Conservation (phyloP, 2,329 filamentous ascomycete species). For the Diaporthe australafricana region DNA sequence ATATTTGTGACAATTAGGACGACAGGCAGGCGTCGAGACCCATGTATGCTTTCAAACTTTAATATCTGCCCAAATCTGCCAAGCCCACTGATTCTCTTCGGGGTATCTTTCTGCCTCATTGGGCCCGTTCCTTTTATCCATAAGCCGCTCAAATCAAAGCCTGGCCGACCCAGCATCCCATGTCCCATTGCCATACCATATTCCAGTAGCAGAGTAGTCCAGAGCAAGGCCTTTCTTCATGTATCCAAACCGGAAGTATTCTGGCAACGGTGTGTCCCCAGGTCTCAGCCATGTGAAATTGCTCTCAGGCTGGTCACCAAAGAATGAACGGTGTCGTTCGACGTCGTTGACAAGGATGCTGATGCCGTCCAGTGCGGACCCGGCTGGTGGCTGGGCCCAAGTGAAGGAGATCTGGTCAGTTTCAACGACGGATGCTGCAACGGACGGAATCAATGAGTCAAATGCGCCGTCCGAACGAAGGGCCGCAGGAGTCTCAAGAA, state of each 20-base stretch:
- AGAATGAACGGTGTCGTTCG: constrained; percentile 79
- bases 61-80: too few species aligned
- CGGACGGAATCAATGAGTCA: constrained; percentile 10
- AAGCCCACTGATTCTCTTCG: too few species aligned
- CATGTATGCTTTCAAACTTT: too few species aligned
- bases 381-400: background rate
- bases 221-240: constrained; percentile 34
- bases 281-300: constrained; percentile 15
- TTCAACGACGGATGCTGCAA: background rate
- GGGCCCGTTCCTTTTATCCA: too few species aligned
- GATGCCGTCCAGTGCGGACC: constrained; percentile 74
- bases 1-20: too few species aligned
- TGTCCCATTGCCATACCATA: constrained; percentile 37
- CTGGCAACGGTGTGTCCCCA: constrained; percentile 12
- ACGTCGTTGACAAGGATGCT: constrained; percentile 88
- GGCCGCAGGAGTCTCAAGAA: constrained; percentile 83
- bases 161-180: constrained; percentile 26
- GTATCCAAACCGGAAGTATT: constrained; percentile 39
- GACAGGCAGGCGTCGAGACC: too few species aligned
- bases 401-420: background rate
- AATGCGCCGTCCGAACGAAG: constrained; percentile 58
- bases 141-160: too few species aligned
- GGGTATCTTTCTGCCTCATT: too few species aligned
- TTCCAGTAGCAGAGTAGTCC: constrained; percentile 32
- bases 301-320: constrained; percentile 44